Percentiles rank a stretch among this genome's conserved stretches.
Conservation (phyloP, 129 eudicot species). For the carrot (Daucus carota) region DNA sequence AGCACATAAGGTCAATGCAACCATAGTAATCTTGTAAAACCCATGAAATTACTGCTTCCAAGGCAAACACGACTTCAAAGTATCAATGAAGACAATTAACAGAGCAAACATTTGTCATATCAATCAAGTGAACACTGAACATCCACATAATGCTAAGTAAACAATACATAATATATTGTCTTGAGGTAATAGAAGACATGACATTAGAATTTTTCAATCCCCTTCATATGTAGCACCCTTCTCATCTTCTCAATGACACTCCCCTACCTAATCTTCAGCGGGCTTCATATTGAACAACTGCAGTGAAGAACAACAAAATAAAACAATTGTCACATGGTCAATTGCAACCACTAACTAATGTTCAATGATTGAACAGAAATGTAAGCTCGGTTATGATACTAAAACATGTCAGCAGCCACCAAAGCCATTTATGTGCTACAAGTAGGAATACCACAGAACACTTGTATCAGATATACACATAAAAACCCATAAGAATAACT, state of each 20-base stretch:
- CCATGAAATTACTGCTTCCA: neutral
- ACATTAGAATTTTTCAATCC: neutral
- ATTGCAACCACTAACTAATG: too few species aligned
- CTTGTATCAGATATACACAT: too few species aligned
- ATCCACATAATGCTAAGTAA: neutral
- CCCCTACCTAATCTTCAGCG: slow-evolving; percentile 34
- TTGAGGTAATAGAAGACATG: too few species aligned
- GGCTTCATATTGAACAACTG: slow-evolving; percentile 91
- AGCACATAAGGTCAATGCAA: too few species aligned
- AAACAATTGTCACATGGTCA: too few species aligned
- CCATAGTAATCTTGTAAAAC: too few species aligned
- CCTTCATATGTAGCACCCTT: neutral
- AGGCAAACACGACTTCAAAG: neutral
- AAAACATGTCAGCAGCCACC: too few species aligned
- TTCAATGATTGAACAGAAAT: too few species aligned
- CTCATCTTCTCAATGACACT: neutral
- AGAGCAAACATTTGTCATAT: neutral
- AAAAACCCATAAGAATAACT: too few species aligned
- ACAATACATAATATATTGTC: neutral
- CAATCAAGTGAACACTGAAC: neutral
- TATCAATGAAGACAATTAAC: neutral
- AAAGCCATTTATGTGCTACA: too few species aligned
- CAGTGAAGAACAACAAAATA: slow-evolving; percentile 13
- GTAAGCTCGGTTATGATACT: too few species aligned
- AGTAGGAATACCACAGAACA: too few species aligned